Evolutionary conservation across 495 filamentous ascomycete species (phyloP), one percentile per base, ranked within the genome.

Genomic region (Talaromyces wortmannii): DNA sequence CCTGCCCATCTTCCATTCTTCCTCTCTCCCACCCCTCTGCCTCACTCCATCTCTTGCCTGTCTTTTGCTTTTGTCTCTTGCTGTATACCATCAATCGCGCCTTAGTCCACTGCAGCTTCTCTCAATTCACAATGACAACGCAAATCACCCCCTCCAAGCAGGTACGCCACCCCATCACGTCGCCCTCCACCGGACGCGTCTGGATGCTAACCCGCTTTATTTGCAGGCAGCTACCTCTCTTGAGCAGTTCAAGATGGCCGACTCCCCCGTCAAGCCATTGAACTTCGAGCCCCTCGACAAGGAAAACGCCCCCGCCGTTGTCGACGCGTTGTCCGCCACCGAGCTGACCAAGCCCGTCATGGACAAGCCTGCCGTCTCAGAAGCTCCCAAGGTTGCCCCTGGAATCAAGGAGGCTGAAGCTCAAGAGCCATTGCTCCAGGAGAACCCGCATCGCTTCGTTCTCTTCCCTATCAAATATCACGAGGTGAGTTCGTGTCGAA

Each of bases 391-490:
- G 63, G 80, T 82, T 48, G 83, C 82, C 57, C 64, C 78, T 53
- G 79, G 78, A 17, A 82, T 88, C 67, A 88, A 89, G 72, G 66
- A 82, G 16, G 75, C 87, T 53, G 88, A 95, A 72, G 80, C 80
- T 52, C 81, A 88, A 47, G 94, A 98, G 80, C 94, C 94, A 48
- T 79, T 98, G 55, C 85, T 98, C 29, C 88, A 88, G 67, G 94
- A 97, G 77, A 98, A 98, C 77, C 88, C 91, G 60, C 83, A 96
- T 58, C 90, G 94, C 60, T 98, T 97, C 68, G 94, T 98, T 53
- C 80, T 98, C 48, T 98, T 98, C 75, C 94, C 94, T 56, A 97
- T 98, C 73, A 97, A 96, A 80, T 97, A 97, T 71, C 91, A 98
- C 64, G 94, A 98, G 85, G 94, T 97, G 71, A 72, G 91, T 84